phyloP scores from a whole-genome alignment of 2,329 filamentous ascomycete species.

The Diaporthe nobilis region DNA sequence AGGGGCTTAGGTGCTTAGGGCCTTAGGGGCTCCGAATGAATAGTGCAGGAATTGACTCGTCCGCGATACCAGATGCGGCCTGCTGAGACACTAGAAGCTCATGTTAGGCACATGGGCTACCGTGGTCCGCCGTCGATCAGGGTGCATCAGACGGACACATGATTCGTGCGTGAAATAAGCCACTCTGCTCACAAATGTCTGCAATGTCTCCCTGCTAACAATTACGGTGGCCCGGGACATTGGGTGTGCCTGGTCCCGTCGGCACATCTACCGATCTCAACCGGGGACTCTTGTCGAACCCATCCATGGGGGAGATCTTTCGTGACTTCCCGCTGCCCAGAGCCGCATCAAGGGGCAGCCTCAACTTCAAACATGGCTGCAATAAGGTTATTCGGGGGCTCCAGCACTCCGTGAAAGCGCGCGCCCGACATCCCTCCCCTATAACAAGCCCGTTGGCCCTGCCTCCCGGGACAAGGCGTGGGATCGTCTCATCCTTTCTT shows the following conservation, averaged over 20 bases:
- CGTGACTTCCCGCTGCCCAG: conserved; percentile 13
- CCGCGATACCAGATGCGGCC: conserved; percentile 19
- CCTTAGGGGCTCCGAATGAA: neutral
- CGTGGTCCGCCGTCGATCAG: conserved; percentile 27
- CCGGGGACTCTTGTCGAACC: conserved; percentile 5
- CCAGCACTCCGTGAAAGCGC: conserved; percentile 17
- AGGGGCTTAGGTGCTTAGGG: neutral
- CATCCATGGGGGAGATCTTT: conserved; percentile 5
- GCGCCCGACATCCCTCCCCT: conserved; percentile 25
- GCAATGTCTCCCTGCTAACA: conserved; percentile 11
- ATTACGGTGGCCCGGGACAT: conserved; percentile 11
- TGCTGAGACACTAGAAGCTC: conserved; percentile 28
- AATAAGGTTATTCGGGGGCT: conserved; percentile 14
- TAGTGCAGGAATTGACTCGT: conserved; percentile 26
- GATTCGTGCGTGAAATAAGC: conserved; percentile 31
- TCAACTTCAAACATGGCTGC: conserved; percentile 35
- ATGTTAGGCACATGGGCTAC: conserved; percentile 2
- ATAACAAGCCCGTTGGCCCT: conserved; percentile 29
- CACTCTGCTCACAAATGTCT: neutral
- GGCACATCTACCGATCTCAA: conserved; percentile 19
- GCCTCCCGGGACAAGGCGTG: neutral
- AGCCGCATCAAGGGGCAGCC: conserved; percentile 22
- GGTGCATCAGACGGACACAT: conserved; percentile 27
- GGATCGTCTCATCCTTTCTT: conserved; percentile 20
- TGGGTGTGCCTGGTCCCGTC: neutral